Evolutionary conservation across 1,139 yeast species (phyloP), one percentile per base, ranked within the genome.

Genomic region (Blastobotrys capitulatus): DNA sequence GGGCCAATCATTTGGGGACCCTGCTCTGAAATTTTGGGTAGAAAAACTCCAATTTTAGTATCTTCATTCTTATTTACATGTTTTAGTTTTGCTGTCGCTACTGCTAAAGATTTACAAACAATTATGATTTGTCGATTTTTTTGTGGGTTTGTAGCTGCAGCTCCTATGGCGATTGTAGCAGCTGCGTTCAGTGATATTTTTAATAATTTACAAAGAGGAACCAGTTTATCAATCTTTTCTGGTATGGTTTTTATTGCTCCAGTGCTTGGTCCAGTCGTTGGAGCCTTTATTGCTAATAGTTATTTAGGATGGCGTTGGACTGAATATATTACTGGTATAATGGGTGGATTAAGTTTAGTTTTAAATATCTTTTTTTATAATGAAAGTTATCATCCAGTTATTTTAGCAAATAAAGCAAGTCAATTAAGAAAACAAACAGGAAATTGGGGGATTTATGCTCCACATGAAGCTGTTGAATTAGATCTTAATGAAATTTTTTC

Each of bases 1-100:
- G 95, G 95, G 15, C 95, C 95, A 3, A 71, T 86, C 37, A 57
- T 85, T 26, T 86, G 86, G 81, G 95, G 90, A 16, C 95, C 95
- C 4, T 62, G 85, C 44, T 81, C 89, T 8, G 95, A 85, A 64
- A 62, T 84, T 44, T 81, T 75, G 57, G 95, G 96, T 45, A 76
- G 95, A 64, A 77, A 76, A 60, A 65, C 72, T 2, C 80, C 86
- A 5, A 56, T 84, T 44, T 54, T 83, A 0, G 52, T 77, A 1
- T 77, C 88, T 2, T 63, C 76, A n/a, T 70, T 85, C 31, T 77
- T 83, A 1, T 80, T 77, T 60, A 70, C 77, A 15, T 63, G 79
- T 40, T 86, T 86, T 65, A 74, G 77, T 42, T 85, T 83, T 62
- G 92, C 85, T 1, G 79, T 77, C 20, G 95, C 89, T 2, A 74